Evolutionary conservation across 345 rosid genomes (phyloP), one percentile per base, ranked within the genome.

Genomic region (Cardamine resedifolia): DNA sequence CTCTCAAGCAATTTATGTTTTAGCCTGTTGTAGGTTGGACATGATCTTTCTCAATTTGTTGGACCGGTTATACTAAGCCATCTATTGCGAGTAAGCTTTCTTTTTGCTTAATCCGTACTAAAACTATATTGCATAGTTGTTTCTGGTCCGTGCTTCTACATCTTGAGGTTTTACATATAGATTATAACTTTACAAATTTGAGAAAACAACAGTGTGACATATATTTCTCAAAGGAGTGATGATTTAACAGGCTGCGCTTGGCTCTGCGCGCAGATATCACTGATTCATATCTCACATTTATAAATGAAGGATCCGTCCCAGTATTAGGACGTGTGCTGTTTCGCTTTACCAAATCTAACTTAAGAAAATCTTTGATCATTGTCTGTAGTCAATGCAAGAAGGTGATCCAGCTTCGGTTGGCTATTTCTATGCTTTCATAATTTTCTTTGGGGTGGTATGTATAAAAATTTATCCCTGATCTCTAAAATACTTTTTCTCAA

Each of bases 341-440:
- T 30, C 33, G 9, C 8, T 30, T 6, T 30, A 30, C 33, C 2
- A 7, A 30, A 30, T 30, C 33, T 30, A 30, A 30, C 36, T 33
- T 33, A 7, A 33, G 10, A 1, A 33, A 33, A 8, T 33, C 36
- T 33, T 33, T 33, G 30, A 14, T 67, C 68, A 20, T 52, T 34
- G 3, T 50, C 33, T 85, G 81, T 90, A 95, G 99, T 90, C 99
- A 49, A 88, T 91, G 99, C 96, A 91, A 87, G 83, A 56, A 63
- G 94, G 96, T 39, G 96, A 88, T 74, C 96, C 96, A 44, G 87
- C 96, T 61, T 95, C 92, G 96, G 83, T 86, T 60, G 96, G 99
- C 58, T 90, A 86, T 65, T 30, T 83, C 66, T 91, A 91, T 56
- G 96, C 99, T 72, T 90, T 91, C 87, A 79, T 79, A 45, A 91